Evolutionary conservation across 805 yeast species (phyloP).

Genomic region (Zygosaccharomyces rouxii): DNA sequence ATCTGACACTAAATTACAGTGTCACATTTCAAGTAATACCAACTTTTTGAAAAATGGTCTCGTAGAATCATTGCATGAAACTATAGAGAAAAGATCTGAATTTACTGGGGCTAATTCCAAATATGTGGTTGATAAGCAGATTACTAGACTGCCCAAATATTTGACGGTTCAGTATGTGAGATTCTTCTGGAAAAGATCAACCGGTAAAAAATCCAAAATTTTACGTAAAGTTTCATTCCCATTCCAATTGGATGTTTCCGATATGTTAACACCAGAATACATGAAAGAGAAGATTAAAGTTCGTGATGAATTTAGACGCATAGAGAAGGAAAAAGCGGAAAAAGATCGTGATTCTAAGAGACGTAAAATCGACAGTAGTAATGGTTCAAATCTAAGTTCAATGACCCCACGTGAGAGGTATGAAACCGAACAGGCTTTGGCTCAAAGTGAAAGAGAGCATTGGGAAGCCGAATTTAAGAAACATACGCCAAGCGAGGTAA

Average conservation of each 20-base stretch:
- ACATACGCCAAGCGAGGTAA: constrained; percentile 45
- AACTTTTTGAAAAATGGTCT: constrained; percentile 88
- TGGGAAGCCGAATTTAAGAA: constrained; percentile 45
- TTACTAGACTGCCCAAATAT: constrained; percentile 79
- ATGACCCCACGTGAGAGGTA: constrained; percentile 51
- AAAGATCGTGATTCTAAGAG: constrained; percentile 68
- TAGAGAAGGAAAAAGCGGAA: constrained; percentile 71
- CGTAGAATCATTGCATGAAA: constrained; percentile 66
- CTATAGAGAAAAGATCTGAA: constrained; percentile 72
- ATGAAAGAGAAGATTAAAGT: constrained; percentile 59
- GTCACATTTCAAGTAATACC: constrained; percentile 82
- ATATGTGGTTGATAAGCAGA: constrained; percentile 54
- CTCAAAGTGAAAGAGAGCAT: constrained; percentile 47
- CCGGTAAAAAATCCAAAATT: constrained; percentile 86
- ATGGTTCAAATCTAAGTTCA: constrained; percentile 17
- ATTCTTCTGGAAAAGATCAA: constrained; percentile 93
- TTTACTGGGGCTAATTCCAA: constrained; percentile 64
- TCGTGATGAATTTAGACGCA: constrained; percentile 71
- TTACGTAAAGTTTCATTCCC: constrained; percentile 94
- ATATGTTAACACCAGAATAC: constrained; percentile 75
- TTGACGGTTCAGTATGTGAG: constrained; percentile 89
- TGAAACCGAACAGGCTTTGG: constrained; percentile 45
- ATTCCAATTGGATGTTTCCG: constrained; percentile 82
- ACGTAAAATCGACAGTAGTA: constrained; percentile 35
- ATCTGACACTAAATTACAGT: constrained; percentile 64